Base-by-base conservation (phyloP, 345 rosid species). In the Erysimum cheiranthoides region DNA sequence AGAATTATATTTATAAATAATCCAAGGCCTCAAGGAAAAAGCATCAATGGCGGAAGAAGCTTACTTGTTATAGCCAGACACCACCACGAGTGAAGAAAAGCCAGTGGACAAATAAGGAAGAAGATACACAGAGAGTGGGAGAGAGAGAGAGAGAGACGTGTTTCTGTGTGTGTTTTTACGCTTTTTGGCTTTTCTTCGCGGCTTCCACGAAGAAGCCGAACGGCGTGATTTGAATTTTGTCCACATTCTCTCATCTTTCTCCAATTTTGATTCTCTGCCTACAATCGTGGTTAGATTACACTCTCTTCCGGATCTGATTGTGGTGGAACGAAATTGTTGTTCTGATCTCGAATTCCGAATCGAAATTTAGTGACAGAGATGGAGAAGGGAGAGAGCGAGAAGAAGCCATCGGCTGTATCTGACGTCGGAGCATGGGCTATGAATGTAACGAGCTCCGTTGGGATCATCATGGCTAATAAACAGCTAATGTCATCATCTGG, bases 391-490 rank as follows among this genome's bases (percentile, higher is more conserved):
- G 81, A 78, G 78, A 78, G 25, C 16, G 81, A 78, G 64, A 73
- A 68, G 81, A 78, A 78, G 50, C 28, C 58, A 72, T 78, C 93
- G 75, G 78, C 90, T 5, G 91, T 94, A 8, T 94, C 96, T 0
- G 86, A 94, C 79, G 82, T 89, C 8, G 97, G 98, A 28, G 96
- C 98, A 2, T 94, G 97, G 98, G 97, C 84, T 35, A 90, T 94
- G 97, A 94, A 94, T 67, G 90, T 94, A 4, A 56, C 93, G 36
- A 94, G 97, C 84, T 94, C 97, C 71, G 96, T 94, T 46, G 96
- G 97, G 50, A 88, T 94, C 66, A 94, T 92, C 56, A 90, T 94
- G 98, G 96, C 92, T 17, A 94, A 94, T 83, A 94, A 94, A 85
- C 96, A 90, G 86, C 98, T 94, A 51, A 92, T 94, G 97, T 85